Conservation (phyloP, 768 basidiomycete species). For the Phylloporus rhodoxanthus region DNA sequence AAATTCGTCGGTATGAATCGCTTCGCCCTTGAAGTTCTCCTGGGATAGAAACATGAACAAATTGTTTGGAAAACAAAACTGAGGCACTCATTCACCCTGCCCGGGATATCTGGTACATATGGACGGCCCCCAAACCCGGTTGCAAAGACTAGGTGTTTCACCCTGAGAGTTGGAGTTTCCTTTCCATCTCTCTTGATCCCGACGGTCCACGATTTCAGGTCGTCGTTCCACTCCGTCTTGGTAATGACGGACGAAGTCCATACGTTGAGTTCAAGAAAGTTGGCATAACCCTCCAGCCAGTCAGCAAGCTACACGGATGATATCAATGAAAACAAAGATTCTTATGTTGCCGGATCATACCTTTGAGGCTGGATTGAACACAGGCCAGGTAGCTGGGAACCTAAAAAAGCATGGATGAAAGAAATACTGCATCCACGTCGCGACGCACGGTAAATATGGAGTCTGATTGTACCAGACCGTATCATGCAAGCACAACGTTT, state of each 20-base stretch:
- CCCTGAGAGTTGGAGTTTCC: conserved; percentile 32
- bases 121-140: conserved; percentile 46
- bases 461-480: conserved; percentile 51
- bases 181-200: conserved; percentile 31
- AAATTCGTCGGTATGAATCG: conserved; percentile 49
- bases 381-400: conserved; percentile 52
- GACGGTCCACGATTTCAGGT: conserved; percentile 42
- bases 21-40: conserved; percentile 49
- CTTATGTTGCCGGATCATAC: conserved; percentile 13
- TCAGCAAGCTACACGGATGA: conserved; percentile 43
- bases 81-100: conserved; percentile 29
- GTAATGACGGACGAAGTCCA: conserved; percentile 50
- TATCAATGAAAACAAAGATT: background rate
- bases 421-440: background rate
- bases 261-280: conserved; percentile 53
- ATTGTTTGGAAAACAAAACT: too few relatives aligned
- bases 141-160: conserved; percentile 52
- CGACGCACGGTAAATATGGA: conserved; percentile 46
- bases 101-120: conserved; percentile 41
- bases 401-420: conserved; percentile 21
- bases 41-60: conserved; percentile 8
- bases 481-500: conserved; percentile 52
- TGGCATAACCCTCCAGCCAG: conserved; percentile 61
- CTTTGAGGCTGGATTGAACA: conserved; percentile 47
- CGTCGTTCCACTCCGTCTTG: conserved; percentile 34